Conservation (phyloP, 2,329 filamentous ascomycete species). For the Xylaria sp. region DNA sequence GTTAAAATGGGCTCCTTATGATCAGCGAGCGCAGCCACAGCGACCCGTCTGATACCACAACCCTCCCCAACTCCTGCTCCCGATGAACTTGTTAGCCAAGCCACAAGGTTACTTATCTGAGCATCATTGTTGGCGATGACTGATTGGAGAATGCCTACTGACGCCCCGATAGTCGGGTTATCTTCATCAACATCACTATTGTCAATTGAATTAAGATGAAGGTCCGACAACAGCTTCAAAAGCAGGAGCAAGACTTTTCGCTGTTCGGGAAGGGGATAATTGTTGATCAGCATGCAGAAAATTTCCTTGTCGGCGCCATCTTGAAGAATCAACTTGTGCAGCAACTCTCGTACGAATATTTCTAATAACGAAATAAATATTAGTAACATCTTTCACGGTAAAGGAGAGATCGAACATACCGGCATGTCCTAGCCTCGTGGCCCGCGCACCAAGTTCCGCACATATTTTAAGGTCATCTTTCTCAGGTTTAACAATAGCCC, state of each 20-base stretch:
- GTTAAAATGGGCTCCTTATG: slow-evolving; percentile 62
- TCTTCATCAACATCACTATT: slow-evolving; percentile 47
- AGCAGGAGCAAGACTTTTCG: slow-evolving; percentile 54
- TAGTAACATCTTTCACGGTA: neutral
- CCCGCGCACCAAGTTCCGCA: slow-evolving; percentile 64
- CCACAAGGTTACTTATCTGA: slow-evolving; percentile 64
- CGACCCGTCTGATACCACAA: slow-evolving; percentile 73
- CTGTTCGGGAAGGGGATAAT: slow-evolving; percentile 56
- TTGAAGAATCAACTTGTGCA: slow-evolving; percentile 41
- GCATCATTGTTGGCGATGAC: slow-evolving; percentile 59
- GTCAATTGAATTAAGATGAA: slow-evolving; percentile 53
- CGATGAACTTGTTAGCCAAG: slow-evolving; percentile 72
- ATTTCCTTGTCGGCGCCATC: slow-evolving; percentile 38
- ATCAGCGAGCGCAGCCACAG: slow-evolving; percentile 66
- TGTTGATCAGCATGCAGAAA: slow-evolving; percentile 49
- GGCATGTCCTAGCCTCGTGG: slow-evolving; percentile 76
- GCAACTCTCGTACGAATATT: slow-evolving; percentile 50
- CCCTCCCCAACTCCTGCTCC: slow-evolving; percentile 72
- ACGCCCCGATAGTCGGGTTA: slow-evolving; percentile 62
- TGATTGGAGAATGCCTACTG: slow-evolving; percentile 64
- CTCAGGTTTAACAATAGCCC: slow-evolving; percentile 49
- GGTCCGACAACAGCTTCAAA: slow-evolving; percentile 58
- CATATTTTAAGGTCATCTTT: slow-evolving; percentile 54
- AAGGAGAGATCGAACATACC: slow-evolving; percentile 58
- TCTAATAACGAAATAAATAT: slow-evolving; percentile 50